These are phyloP conservation scores for Angomonas ambiguus DNA, from an alignment of 208 protist genomes.

Conservation along the genomic window DNA sequence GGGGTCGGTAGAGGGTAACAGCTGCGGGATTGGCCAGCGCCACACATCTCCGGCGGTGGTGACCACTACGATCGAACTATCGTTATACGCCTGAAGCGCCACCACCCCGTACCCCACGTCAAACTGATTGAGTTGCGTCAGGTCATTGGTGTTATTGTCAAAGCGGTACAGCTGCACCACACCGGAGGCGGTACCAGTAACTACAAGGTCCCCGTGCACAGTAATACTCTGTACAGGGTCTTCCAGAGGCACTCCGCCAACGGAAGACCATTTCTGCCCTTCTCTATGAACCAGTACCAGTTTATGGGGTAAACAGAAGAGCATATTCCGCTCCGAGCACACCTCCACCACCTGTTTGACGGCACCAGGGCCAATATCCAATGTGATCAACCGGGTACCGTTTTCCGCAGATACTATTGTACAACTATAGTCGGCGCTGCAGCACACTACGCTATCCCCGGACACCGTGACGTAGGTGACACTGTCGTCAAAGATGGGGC, in stretches of 20 bases:
- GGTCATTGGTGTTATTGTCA: conserved; percentile 18
- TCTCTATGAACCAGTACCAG: conserved; percentile 28
- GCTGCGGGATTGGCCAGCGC: conserved; percentile 65
- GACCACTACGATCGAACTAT: conserved; percentile 62
- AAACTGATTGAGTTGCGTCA: conserved; percentile 67
- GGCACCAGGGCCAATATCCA: conserved; percentile 26
- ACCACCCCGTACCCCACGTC: conserved; percentile 78
- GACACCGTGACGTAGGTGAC: conserved; percentile 40
- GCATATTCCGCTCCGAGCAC: conserved; percentile 10
- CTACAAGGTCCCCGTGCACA: conserved; percentile 43
- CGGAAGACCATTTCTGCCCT: conserved; percentile 19
- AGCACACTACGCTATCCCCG: conserved; percentile 48
- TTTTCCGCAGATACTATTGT: conserved; percentile 37
- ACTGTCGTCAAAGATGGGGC: conserved; percentile 41
- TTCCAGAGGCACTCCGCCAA: conserved; percentile 21
- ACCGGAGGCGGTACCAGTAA: conserved; percentile 59
- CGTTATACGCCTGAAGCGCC: conserved; percentile 54
- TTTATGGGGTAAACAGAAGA: conserved; percentile 27
- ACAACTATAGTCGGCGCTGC: conserved; percentile 54
- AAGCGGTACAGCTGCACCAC: conserved; percentile 62
- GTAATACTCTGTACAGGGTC: conserved; percentile 48
- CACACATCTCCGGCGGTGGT: conserved; percentile 78
- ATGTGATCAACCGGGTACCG: conserved; percentile 31
- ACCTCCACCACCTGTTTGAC: conserved; percentile 32
- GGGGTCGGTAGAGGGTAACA: conserved; percentile 21